Evolutionary conservation across 2,329 filamentous ascomycete genomes (phyloP).

Genomic region (Bipolaris cookei): DNA sequence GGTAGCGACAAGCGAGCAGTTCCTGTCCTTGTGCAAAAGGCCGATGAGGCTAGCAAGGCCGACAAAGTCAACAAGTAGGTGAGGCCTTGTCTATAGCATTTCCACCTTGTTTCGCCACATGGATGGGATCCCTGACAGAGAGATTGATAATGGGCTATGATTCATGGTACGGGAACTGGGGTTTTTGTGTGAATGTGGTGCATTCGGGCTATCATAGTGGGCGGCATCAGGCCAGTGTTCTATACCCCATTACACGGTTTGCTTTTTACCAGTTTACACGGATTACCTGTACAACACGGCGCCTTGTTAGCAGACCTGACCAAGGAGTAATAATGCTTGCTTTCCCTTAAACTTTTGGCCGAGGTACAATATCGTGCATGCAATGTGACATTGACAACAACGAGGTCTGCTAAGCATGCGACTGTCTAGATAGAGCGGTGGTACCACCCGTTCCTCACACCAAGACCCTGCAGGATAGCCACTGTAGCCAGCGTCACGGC

Average conservation of each 20-base stretch:
- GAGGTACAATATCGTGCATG: background rate
- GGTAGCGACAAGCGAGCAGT: constrained; percentile 19
- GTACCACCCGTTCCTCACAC: constrained; percentile 30
- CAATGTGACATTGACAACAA: background rate
- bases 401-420: background rate
- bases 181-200: background rate
- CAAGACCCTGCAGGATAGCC: constrained; percentile 36
- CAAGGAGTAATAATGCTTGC: constrained; percentile 3
- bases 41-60: constrained; percentile 2
- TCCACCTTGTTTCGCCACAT: background rate
- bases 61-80: background rate
- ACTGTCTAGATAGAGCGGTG: constrained; percentile 13
- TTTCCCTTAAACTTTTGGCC: background rate
- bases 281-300: background rate
- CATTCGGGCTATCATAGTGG: background rate
- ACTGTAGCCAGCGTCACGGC: constrained; percentile 29
- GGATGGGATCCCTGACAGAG: background rate
- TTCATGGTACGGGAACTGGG: background rate
- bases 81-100: background rate
- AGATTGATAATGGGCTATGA: background rate
- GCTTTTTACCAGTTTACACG: background rate
- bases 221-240: constrained; percentile 4
- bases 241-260: constrained; percentile 4
- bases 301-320: background rate
- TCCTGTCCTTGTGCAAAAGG: constrained; percentile 27